A percentile compares a stretch with the other conserved stretches of the same genome.
Evolutionary conservation across 2,329 filamentous ascomycete species (phyloP).

Genomic region (Penicillium sp.): DNA sequence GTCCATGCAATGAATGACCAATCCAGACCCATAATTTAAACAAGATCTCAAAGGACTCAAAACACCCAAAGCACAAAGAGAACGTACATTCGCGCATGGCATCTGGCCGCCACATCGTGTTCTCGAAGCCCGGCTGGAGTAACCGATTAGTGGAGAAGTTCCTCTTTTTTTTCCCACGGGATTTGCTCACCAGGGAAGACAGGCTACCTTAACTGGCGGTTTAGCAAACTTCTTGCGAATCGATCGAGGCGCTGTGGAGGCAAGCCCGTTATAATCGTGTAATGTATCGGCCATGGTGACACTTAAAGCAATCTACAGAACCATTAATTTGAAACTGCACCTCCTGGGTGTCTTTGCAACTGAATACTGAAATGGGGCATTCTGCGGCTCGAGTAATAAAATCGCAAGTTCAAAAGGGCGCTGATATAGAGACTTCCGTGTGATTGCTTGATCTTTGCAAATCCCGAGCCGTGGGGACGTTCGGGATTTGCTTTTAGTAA

Average conservation of each 20-base stretch:
- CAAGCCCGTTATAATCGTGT: conserved; percentile 22
- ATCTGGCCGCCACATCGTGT: conserved; percentile 47
- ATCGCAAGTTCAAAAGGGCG: conserved; percentile 18
- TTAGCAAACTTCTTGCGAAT: conserved; percentile 46
- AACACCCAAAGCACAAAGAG: not conserved
- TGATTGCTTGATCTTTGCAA: conserved; percentile 35
- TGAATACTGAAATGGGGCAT: conserved; percentile 1
- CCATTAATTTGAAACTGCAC: conserved; percentile 2
- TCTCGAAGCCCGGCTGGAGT: conserved; percentile 41
- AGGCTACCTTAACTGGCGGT: conserved; percentile 47
- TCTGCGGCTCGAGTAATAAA: not conserved
- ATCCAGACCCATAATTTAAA: not conserved
- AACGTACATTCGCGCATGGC: conserved; percentile 44
- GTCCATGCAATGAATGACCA: not conserved
- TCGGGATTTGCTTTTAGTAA: conserved; percentile 35
- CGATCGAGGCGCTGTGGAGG: conserved; percentile 28
- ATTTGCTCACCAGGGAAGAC: conserved; percentile 41
- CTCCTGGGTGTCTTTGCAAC: not conserved
- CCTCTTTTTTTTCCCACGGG: not conserved
- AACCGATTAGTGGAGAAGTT: conserved; percentile 7
- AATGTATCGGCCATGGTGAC: conserved; percentile 23
- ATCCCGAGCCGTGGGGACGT: conserved; percentile 31
- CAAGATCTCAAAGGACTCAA: not conserved
- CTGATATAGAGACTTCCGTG: conserved; percentile 30
- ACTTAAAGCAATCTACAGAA: not conserved